Conservation (phyloP, 805 yeast genomes). For the Wickerhamiella musiphila region DNA sequence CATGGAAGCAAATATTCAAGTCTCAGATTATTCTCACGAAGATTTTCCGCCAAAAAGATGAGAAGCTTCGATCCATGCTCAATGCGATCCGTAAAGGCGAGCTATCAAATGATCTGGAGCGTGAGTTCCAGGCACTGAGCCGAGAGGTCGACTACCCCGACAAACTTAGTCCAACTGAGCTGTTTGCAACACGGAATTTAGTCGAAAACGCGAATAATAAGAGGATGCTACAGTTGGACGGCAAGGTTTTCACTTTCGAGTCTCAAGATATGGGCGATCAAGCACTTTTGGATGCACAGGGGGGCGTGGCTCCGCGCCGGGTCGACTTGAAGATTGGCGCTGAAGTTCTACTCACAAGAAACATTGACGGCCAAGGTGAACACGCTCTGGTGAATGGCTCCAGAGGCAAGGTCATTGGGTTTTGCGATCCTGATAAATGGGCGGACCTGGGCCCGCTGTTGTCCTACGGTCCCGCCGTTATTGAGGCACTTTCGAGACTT, state of each 20-base stretch:
- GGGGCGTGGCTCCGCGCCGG: conserved; percentile 43
- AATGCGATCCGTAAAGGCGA: conserved; percentile 66
- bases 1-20: conserved; percentile 51
- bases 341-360: conserved; percentile 80
- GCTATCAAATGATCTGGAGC: conserved; percentile 31
- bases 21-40: conserved; percentile 50
- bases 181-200: conserved; percentile 69
- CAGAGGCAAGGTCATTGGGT: conserved; percentile 52
- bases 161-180: conserved; percentile 76
- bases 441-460: conserved; percentile 7
- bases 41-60: conserved; percentile 78
- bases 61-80: conserved; percentile 55
- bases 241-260: conserved; percentile 27
- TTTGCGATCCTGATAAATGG: conserved; percentile 22
- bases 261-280: conserved; percentile 28
- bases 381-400: conserved; percentile 73
- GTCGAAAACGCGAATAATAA: conserved; percentile 57
- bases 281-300: conserved; percentile 16
- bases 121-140: conserved; percentile 32
- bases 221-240: conserved; percentile 33
- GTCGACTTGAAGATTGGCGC: conserved; percentile 64
- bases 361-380: conserved; percentile 34
- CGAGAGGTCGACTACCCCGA: conserved; percentile 42
- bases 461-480: conserved; percentile 3
- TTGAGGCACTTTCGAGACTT: conserved; percentile 11